Percentiles rank a stretch among this genome's conserved stretches.
phyloP scores from a whole-genome alignment of 2,329 filamentous ascomycete genomes.

The Rutstroemia sp. region DNA sequence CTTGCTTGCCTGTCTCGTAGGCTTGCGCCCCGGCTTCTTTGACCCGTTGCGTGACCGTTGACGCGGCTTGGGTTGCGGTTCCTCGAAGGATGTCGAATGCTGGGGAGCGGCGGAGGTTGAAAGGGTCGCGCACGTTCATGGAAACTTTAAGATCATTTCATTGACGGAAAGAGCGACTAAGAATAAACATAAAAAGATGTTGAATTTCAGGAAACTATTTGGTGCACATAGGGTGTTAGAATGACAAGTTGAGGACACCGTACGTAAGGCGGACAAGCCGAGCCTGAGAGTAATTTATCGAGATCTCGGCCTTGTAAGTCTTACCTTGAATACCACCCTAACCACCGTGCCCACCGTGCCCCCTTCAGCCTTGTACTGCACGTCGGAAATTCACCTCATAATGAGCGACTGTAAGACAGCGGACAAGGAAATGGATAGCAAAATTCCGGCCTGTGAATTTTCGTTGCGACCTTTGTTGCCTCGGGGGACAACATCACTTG shows the following conservation, averaged over 20 bases:
- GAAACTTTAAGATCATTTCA: slow-evolving; percentile 22
- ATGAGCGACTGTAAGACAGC: too few species aligned
- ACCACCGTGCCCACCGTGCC: too few species aligned
- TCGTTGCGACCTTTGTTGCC: too few species aligned
- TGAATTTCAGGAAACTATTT: background rate
- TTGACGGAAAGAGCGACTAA: slow-evolving; percentile 17
- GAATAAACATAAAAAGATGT: background rate
- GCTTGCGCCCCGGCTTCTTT: slow-evolving; percentile 43
- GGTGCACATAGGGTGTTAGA: background rate
- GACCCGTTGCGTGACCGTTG: slow-evolving; percentile 40
- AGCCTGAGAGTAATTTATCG: too few species aligned
- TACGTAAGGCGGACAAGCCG: background rate
- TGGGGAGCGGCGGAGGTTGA: slow-evolving; percentile 33
- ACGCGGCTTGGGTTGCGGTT: slow-evolving; percentile 39
- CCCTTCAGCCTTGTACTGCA: too few species aligned
- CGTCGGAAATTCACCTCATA: too few species aligned
- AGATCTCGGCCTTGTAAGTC: too few species aligned
- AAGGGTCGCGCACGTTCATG: slow-evolving; percentile 33
- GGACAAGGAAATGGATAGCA: too few species aligned
- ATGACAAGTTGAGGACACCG: background rate
- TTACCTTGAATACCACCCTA: too few species aligned
- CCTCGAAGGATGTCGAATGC: slow-evolving; percentile 44
- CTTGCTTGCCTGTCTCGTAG: slow-evolving; percentile 36
- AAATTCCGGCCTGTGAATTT: too few species aligned
- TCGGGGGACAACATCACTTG: too few species aligned